These are phyloP conservation scores for Rhodotorula mucilaginosa DNA, from an alignment of 1,284 basidiomycete genomes.

Conservation along the genomic window DNA sequence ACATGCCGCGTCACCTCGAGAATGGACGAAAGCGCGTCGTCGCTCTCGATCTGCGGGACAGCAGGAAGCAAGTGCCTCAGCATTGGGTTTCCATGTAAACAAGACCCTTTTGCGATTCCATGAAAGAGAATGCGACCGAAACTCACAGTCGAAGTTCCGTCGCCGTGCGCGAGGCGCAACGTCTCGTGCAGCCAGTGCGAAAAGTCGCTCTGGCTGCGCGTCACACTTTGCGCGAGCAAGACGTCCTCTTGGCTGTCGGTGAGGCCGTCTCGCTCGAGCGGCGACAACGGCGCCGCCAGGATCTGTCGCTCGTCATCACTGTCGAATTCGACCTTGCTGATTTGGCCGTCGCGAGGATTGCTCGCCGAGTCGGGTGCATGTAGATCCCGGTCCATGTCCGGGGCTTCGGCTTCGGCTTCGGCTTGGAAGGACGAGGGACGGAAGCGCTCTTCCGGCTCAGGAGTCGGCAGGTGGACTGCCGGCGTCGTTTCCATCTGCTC, in stretches of 20 bases:
- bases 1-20: conserved; percentile 16
- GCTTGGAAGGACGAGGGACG: neutral
- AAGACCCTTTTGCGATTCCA: neutral
- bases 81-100: neutral
- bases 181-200: conserved; percentile 23
- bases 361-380: neutral
- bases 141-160: conserved; percentile 15
- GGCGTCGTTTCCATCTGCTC: neutral
- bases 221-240: conserved; percentile 10
- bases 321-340: conserved; percentile 4
- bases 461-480: conserved; percentile 1
- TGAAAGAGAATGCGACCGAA: no score
- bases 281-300: no score
- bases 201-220: conserved; percentile 29
- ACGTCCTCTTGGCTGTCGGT: conserved; percentile 28
- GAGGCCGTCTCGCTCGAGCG: conserved; percentile 1
- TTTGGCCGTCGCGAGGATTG: neutral
- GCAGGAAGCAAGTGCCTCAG: neutral
- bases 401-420: no score
- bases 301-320: neutral
- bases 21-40: conserved; percentile 29
- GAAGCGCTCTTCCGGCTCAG: conserved; percentile 1
- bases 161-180: conserved; percentile 14
- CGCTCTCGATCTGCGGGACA: conserved; percentile 23
- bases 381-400: no score